Evolutionary conservation across 495 filamentous ascomycete genomes (phyloP).

Genomic region (Bryoglossum gracile): DNA sequence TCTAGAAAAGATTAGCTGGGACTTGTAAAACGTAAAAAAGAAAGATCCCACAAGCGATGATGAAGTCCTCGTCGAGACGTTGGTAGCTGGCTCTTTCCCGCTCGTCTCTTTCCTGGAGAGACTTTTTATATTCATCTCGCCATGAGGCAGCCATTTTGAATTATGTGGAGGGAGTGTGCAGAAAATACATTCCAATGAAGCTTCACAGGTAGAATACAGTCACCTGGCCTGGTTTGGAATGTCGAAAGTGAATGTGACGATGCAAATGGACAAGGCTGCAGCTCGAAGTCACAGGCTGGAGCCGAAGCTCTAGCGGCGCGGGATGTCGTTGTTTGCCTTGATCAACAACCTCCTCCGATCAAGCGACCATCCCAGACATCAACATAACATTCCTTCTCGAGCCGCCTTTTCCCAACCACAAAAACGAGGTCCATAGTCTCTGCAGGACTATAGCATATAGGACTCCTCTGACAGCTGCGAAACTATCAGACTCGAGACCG

Average conservation of each 20-base stretch:
- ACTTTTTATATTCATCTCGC: constrained; percentile 50
- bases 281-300: neutral
- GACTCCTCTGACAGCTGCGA: too few species aligned
- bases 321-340: neutral
- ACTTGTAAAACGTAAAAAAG: constrained; percentile 3
- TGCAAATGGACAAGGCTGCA: constrained; percentile 11
- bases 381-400: constrained; percentile 8
- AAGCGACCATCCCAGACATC: constrained; percentile 16
- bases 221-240: too few species aligned
- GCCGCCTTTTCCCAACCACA: neutral
- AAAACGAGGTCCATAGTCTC: neutral
- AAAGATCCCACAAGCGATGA: constrained; percentile 47
- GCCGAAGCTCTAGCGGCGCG: neutral
- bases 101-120: constrained; percentile 47
- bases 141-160: constrained; percentile 33
- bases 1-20: constrained; percentile 36
- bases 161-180: neutral
- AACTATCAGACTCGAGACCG: neutral
- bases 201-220: too few species aligned
- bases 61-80: constrained; percentile 35
- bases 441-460: neutral
- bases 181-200: neutral
- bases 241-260: constrained; percentile 5
- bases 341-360: neutral
- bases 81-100: constrained; percentile 44